A percentile compares a stretch with the other conserved stretches of the same genome.
phyloP scores from a whole-genome alignment of 192 early-diverging fungal genomes.

The Coemansia sp. region DNA sequence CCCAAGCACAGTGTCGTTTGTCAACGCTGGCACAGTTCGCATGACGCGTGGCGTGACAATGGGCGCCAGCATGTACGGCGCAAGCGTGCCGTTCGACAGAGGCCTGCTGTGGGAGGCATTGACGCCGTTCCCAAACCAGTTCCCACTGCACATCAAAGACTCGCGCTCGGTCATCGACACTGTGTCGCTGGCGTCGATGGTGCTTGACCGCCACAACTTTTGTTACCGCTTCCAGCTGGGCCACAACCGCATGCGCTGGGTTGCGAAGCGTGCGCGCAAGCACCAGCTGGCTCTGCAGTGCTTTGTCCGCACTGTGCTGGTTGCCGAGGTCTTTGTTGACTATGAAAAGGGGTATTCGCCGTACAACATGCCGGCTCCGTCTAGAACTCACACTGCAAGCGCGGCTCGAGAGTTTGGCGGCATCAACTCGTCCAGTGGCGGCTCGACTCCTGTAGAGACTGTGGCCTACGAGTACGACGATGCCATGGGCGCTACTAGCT shows the following conservation, averaged over 20 bases:
- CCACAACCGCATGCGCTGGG: slow-evolving; percentile 44
- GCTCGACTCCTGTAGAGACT: slow-evolving; percentile 29
- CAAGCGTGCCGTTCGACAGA: slow-evolving; percentile 24
- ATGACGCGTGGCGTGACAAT: slow-evolving; percentile 37
- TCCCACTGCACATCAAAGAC: slow-evolving; percentile 52
- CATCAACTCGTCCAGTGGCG: slow-evolving; percentile 21
- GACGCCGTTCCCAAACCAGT: slow-evolving; percentile 52
- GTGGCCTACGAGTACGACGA: neutral
- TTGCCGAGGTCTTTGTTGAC: slow-evolving; percentile 54
- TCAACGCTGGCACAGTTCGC: slow-evolving; percentile 30
- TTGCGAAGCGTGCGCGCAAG: slow-evolving; percentile 35
- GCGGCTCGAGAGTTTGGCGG: neutral
- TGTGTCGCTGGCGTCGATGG: slow-evolving; percentile 43
- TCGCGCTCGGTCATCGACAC: slow-evolving; percentile 43
- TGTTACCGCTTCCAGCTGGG: slow-evolving; percentile 55
- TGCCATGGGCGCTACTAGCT: neutral
- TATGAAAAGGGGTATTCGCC: slow-evolving; percentile 52
- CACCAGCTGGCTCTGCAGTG: slow-evolving; percentile 49
- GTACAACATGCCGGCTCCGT: slow-evolving; percentile 16
- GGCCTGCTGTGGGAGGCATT: slow-evolving; percentile 50
- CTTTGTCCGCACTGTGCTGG: slow-evolving; percentile 36
- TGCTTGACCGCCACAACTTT: slow-evolving; percentile 51
- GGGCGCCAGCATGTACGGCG: slow-evolving; percentile 24
- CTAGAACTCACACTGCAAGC: neutral
- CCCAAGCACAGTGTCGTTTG: slow-evolving; percentile 41